Percentiles rank a stretch among this genome's conserved stretches.
phyloP scores from a whole-genome alignment of 1,284 basidiomycete species.

The Lentinus polychrous region DNA sequence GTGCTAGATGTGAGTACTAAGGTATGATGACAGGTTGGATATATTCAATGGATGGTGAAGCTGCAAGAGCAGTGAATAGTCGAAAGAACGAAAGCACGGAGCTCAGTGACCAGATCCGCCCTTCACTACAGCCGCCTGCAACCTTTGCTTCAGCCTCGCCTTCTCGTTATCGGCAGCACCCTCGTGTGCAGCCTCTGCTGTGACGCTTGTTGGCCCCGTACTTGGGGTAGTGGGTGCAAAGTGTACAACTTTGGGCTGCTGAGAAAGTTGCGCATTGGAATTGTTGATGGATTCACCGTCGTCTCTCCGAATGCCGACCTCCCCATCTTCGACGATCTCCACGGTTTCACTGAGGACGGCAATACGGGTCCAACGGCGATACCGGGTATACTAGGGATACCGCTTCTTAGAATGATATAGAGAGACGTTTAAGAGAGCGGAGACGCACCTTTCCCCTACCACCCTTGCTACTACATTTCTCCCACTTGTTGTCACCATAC shows the following conservation, averaged over 20 bases:
- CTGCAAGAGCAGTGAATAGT: too few species aligned
- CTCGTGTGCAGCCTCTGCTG: slow-evolving; percentile 1
- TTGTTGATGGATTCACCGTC: slow-evolving; percentile 8
- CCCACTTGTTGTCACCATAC: slow-evolving; percentile 97
- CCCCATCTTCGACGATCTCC: slow-evolving; percentile 41
- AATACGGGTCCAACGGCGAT: slow-evolving; percentile 77
- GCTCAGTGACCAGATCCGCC: slow-evolving; percentile 11
- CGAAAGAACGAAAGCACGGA: neutral
- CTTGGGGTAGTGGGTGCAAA: slow-evolving; percentile 1
- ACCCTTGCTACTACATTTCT: slow-evolving; percentile 65
- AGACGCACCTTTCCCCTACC: slow-evolving; percentile 73
- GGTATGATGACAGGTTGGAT: too few species aligned
- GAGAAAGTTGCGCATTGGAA: neutral
- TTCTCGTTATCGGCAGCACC: slow-evolving; percentile 17
- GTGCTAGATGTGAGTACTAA: too few species aligned
- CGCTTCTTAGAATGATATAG: neutral
- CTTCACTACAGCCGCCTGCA: slow-evolving; percentile 25
- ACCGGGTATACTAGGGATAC: slow-evolving; percentile 65
- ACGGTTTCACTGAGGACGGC: slow-evolving; percentile 72
- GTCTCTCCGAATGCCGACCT: slow-evolving; percentile 18
- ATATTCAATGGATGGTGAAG: too few species aligned
- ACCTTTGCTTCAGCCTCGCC: slow-evolving; percentile 18
- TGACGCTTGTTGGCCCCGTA: neutral
- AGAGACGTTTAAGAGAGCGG: neutral
- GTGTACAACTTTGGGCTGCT: slow-evolving; percentile 1